These are phyloP conservation scores for Dactylellina drechsleri DNA, from an alignment of 2,329 filamentous ascomycete genomes.

Conservation along the genomic window DNA sequence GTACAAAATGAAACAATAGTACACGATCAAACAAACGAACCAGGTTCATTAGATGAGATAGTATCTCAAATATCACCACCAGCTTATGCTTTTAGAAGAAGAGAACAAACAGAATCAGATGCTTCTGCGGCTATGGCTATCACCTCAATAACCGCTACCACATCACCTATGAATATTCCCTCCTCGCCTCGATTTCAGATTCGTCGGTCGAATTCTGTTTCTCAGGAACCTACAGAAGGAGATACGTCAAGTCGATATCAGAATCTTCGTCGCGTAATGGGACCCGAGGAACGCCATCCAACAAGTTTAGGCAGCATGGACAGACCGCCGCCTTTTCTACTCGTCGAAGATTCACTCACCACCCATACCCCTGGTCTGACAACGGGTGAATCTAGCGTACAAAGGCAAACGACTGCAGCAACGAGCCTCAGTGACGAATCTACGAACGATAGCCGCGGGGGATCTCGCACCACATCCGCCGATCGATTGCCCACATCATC, in stretches of 20 bases:
- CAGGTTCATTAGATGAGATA: conserved; percentile 39
- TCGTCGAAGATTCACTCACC: conserved; percentile 56
- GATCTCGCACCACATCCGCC: conserved; percentile 24
- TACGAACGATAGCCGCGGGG: conserved; percentile 12
- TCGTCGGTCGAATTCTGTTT: conserved; percentile 57
- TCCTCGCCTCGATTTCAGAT: conserved; percentile 56
- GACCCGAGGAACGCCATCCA: conserved; percentile 52
- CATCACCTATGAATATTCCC: conserved; percentile 59
- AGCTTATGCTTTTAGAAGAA: conserved; percentile 29
- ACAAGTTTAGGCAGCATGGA: conserved; percentile 56
- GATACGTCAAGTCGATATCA: conserved; percentile 45
- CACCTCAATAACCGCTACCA: conserved; percentile 55
- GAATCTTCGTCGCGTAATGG: conserved; percentile 50
- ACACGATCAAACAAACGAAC: conserved; percentile 35
- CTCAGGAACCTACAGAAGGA: conserved; percentile 49
- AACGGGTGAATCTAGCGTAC: conserved; percentile 49
- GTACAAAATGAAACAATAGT: conserved; percentile 52
- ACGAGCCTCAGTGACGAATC: conserved; percentile 33
- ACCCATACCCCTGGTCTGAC: conserved; percentile 54
- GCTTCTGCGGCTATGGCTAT: conserved; percentile 16
- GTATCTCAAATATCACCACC: conserved; percentile 38
- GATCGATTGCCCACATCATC: conserved; percentile 43
- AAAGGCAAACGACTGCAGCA: conserved; percentile 32
- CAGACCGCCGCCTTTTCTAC: conserved; percentile 50
- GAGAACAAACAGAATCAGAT: conserved; percentile 34